Evolutionary conservation across 1,139 yeast species (phyloP).

Genomic region (Geotrichum armillariae): DNA sequence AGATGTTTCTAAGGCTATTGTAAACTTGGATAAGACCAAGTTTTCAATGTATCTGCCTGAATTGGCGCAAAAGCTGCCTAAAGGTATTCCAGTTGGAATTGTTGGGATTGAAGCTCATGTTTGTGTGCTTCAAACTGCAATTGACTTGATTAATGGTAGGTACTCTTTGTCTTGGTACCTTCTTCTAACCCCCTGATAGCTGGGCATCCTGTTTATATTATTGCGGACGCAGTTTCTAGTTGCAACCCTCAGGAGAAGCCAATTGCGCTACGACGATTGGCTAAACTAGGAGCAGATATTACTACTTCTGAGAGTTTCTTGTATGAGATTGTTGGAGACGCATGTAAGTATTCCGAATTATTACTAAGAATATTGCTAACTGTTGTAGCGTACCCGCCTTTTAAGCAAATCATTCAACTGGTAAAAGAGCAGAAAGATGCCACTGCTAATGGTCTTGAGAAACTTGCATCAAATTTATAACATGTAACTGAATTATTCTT

Average conservation of each 20-base stretch:
- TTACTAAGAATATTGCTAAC: neutral
- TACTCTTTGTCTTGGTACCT: neutral
- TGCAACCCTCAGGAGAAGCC: slow-evolving; percentile 31
- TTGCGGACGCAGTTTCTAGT: slow-evolving; percentile 33
- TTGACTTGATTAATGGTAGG: slow-evolving; percentile 28
- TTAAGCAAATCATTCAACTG: slow-evolving; percentile 26
- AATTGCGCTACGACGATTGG: slow-evolving; percentile 31
- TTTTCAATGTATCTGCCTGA: slow-evolving; percentile 34
- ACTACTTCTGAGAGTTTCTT: slow-evolving; percentile 42
- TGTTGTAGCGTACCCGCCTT: slow-evolving; percentile 22
- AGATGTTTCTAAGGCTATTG: slow-evolving; percentile 26
- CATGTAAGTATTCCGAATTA: slow-evolving; percentile 26
- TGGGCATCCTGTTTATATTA: slow-evolving; percentile 33
- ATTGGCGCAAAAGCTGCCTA: slow-evolving; percentile 25
- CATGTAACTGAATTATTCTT: neutral
- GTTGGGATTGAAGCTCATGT: slow-evolving; percentile 36
- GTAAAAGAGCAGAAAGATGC: slow-evolving; percentile 26
- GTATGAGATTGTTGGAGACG: slow-evolving; percentile 42
- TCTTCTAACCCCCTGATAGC: neutral
- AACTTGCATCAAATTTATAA: slow-evolving; percentile 22
- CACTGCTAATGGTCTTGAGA: slow-evolving; percentile 25
- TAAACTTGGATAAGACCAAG: slow-evolving; percentile 32
- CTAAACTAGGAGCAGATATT: slow-evolving; percentile 33
- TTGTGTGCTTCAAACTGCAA: slow-evolving; percentile 34
- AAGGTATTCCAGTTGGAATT: slow-evolving; percentile 28